Evolutionary conservation across 2,329 filamentous ascomycete genomes (phyloP).

Genomic region (Stemphylium lycopersici): DNA sequence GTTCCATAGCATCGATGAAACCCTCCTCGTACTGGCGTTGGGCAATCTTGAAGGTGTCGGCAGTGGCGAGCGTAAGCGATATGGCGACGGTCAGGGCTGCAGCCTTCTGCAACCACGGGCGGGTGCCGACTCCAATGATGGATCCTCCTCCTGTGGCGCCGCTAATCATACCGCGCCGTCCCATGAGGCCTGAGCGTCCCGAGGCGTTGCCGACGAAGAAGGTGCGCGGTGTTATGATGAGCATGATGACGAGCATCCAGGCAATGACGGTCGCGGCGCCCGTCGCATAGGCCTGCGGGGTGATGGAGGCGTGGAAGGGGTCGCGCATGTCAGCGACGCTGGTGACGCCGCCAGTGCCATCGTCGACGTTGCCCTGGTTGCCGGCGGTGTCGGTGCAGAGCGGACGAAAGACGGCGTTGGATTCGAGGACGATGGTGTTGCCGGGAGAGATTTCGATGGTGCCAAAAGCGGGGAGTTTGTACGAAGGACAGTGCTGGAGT

Average conservation of each 20-base stretch:
- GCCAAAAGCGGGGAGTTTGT: constrained; percentile 66
- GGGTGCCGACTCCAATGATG: constrained; percentile 83
- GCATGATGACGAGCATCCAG: constrained; percentile 91
- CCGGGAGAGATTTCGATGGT: constrained; percentile 60
- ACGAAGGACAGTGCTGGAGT: constrained; percentile 64
- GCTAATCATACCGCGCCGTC: constrained; percentile 82
- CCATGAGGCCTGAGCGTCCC: constrained; percentile 73
- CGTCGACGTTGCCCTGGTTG: constrained; percentile 44
- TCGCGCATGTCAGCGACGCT: constrained; percentile 73
- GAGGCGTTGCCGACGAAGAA: constrained; percentile 80
- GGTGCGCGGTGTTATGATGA: constrained; percentile 92
- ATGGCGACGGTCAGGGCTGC: constrained; percentile 71
- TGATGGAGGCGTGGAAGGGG: constrained; percentile 92
- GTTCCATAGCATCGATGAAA: constrained; percentile 75
- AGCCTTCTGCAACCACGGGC: constrained; percentile 86
- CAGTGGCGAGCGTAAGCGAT: constrained; percentile 90
- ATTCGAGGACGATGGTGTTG: constrained; percentile 64
- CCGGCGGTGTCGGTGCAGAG: constrained; percentile 55
- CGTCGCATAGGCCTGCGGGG: constrained; percentile 91
- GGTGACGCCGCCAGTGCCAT: constrained; percentile 47
- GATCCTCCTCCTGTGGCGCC: constrained; percentile 67
- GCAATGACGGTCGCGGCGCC: constrained; percentile 89
- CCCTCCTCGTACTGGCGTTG: constrained; percentile 80
- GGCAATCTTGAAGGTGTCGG: constrained; percentile 86
- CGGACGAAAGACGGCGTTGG: constrained; percentile 65